Base-by-base conservation (phyloP, 495 filamentous ascomycete species). In the Amphirosellinia nigrospora region DNA sequence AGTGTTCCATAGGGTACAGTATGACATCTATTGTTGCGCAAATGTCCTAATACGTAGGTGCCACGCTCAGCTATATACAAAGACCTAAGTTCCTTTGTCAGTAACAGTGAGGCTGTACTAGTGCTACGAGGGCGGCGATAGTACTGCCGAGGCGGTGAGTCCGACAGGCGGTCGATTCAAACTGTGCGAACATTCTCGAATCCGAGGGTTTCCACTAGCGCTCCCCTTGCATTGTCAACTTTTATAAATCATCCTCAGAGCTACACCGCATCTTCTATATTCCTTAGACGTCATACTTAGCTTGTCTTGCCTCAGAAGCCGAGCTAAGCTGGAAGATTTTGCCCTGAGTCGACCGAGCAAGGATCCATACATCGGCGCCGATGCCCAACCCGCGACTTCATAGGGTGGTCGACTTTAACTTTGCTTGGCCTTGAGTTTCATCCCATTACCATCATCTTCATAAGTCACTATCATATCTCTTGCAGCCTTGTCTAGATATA, bases 361-460 rank as follows among this genome's bases (percentile, higher is more conserved):
- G 39, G 39, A 7, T 16, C 15, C 39, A 15, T 4, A n/a, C 4
- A n/a, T 46, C 3, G n/a, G 48, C 6, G 26, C 16, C 1, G 9
- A 52, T 52, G 23, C 48, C 8, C 48, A 28, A 13, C 48, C 26
- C n/a, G 26, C 48, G 26, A 52, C 9, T 15, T 28, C 21, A 52
- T 23, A 23, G 15, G 28, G 48, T 11, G 48, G 21, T 52, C 16
- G 48, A 2, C 23, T 13, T 73, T 59, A 64, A 41, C 1, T 38
- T 9, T 66, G 38, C 60, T 72, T 68, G 23, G 43, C 41, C 48
- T 66, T 64, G 11, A 74, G 36, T 41, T 74, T 68, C 6, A 74
- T 34, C 28, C 73, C 70, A 6, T 30, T 65, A n/a, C 73, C 73
- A 7, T 7, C n/a, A 41, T 74, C 73, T 34, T 69, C 70, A 21